A percentile compares a stretch with the other conserved stretches of the same genome.
These are phyloP conservation scores for Yamadazyma laniorum DNA, from an alignment of 805 yeast genomes.

Conservation along the genomic window DNA sequence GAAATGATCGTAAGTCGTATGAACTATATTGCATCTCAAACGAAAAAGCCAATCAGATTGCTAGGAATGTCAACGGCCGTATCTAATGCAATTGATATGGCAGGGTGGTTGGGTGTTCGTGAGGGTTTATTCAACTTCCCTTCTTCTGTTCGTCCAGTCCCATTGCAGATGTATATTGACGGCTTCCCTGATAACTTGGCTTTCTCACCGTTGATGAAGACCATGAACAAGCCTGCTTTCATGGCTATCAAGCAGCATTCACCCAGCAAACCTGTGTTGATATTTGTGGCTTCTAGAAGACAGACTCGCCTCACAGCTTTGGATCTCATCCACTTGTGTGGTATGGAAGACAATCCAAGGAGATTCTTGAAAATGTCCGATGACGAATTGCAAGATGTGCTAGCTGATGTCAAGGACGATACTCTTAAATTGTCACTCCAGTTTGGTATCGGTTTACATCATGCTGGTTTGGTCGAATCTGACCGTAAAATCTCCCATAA, in stretches of 20 bases:
- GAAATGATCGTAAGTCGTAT: slow-evolving; percentile 89
- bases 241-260: slow-evolving; percentile 92
- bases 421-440: slow-evolving; percentile 71
- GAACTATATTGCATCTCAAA: slow-evolving; percentile 66
- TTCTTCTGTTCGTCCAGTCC: slow-evolving; percentile 80
- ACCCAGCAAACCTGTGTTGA: slow-evolving; percentile 76
- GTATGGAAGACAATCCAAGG: slow-evolving; percentile 73
- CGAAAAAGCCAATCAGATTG: slow-evolving; percentile 59
- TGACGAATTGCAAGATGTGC: slow-evolving; percentile 50
- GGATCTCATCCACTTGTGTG: slow-evolving; percentile 75
- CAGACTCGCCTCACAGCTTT: slow-evolving; percentile 80
- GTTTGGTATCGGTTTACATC: slow-evolving; percentile 80
- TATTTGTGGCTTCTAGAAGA: slow-evolving; percentile 82
- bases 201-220: slow-evolving; percentile 81
- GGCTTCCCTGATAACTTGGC: slow-evolving; percentile 82
- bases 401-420: slow-evolving; percentile 71
- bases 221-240: slow-evolving; percentile 86
- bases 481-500: slow-evolving; percentile 72
- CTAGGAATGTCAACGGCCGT: slow-evolving; percentile 85
- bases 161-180: slow-evolving; percentile 81
- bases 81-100: slow-evolving; percentile 82
- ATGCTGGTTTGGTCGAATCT: slow-evolving; percentile 75
- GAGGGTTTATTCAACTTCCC: slow-evolving; percentile 80
- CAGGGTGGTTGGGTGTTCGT: slow-evolving; percentile 75
- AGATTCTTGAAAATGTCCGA: slow-evolving; percentile 68